Evolutionary conservation across 148 eudicot species (phyloP).

Genomic region (Linanthus parryae): DNA sequence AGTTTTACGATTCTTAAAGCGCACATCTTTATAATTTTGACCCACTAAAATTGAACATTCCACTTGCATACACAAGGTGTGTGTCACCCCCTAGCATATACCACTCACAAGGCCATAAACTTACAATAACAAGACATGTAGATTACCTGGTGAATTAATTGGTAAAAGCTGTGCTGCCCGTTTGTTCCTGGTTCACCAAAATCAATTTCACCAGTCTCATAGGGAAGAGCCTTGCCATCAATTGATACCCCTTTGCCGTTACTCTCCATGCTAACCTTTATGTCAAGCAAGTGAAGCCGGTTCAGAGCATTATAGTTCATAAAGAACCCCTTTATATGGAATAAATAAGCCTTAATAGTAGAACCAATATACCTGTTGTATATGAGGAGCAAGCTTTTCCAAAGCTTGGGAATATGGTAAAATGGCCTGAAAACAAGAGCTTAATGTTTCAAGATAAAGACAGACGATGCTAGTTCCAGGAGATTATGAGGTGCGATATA

Average conservation of each 20-base stretch:
- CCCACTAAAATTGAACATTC: no score
- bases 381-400: conserved; percentile 96
- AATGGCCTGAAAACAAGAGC: conserved; percentile 57
- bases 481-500: no score
- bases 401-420: conserved; percentile 93
- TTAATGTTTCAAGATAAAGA: not conserved
- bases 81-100: no score
- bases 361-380: conserved; percentile 66
- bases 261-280: conserved; percentile 98
- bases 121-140: not conserved
- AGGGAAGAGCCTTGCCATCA: conserved; percentile 79
- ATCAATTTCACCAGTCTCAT: conserved; percentile 91
- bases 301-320: no score
- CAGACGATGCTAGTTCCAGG: not conserved
- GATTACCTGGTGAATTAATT: conserved; percentile 94
- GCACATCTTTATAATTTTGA: no score
- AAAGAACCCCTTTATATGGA: no score
- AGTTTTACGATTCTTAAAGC: no score
- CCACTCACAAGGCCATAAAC: no score
- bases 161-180: conserved; percentile 99
- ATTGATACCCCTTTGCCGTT: conserved; percentile 98
- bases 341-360: not conserved
- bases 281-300: no score
- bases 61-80: no score
- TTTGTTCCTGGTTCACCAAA: conserved; percentile 99